Evolutionary conservation across 1,139 yeast species (phyloP).

Genomic region (Yamadazyma mexicana): DNA sequence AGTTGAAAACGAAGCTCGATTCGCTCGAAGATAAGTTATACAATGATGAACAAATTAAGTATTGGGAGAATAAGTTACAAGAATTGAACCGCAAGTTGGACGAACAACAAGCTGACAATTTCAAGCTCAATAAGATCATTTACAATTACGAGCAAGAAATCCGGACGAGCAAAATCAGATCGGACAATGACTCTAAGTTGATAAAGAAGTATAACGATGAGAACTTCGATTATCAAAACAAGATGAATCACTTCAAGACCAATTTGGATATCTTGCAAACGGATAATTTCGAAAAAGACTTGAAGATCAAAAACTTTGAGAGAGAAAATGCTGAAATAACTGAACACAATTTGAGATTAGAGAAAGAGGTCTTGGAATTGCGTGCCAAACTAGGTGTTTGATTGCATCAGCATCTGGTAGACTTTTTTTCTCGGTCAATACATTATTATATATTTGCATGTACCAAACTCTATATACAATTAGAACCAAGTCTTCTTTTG

Average conservation of each 20-base stretch:
- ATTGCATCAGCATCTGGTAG: no score
- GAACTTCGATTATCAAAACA: conserved; percentile 47
- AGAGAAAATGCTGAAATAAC: conserved; percentile 48
- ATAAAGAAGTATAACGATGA: conserved; percentile 49
- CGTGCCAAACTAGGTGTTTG: conserved; percentile 34
- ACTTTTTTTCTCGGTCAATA: not conserved
- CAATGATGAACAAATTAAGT: conserved; percentile 45
- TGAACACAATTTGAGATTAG: conserved; percentile 55
- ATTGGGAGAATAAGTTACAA: conserved; percentile 43
- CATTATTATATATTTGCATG: conserved; percentile 1
- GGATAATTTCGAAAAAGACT: conserved; percentile 45
- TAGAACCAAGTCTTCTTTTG: conserved; percentile 25
- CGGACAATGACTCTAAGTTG: conserved; percentile 36
- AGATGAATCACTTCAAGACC: conserved; percentile 36
- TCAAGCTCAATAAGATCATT: conserved; percentile 32
- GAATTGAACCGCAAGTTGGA: conserved; percentile 33
- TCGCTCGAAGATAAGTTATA: conserved; percentile 43
- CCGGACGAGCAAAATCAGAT: conserved; percentile 37
- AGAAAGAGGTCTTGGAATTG: conserved; percentile 68
- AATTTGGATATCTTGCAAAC: conserved; percentile 37
- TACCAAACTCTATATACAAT: conserved; percentile 3
- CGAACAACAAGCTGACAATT: conserved; percentile 27
- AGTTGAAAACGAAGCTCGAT: conserved; percentile 33
- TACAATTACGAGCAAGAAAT: conserved; percentile 33
- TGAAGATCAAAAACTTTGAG: conserved; percentile 31